phyloP scores from a whole-genome alignment of 1,284 basidiomycete species.

The Irpex sp. region DNA sequence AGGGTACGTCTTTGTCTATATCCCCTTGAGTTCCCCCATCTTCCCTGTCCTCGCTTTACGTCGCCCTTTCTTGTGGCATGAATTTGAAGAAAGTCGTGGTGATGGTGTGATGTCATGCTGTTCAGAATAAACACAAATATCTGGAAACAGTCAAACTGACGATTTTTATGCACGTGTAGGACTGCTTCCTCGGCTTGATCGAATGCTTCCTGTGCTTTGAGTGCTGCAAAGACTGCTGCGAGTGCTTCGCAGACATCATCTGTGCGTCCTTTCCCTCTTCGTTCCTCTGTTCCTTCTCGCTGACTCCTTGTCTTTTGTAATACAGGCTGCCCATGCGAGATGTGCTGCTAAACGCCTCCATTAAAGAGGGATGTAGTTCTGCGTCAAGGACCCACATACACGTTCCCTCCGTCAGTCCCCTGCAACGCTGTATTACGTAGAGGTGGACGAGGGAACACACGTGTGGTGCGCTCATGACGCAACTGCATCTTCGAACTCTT shows the following conservation, averaged over 20 bases:
- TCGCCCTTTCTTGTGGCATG: too few relatives aligned
- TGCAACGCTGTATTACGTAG: too few relatives aligned
- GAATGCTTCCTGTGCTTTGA: conserved; percentile 66
- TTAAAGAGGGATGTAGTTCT: background rate
- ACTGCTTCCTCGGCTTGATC: conserved; percentile 56
- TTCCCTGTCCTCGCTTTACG: background rate
- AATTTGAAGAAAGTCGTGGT: too few relatives aligned
- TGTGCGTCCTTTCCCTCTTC: conserved; percentile 30
- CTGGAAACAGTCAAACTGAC: too few relatives aligned
- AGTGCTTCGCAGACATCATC: conserved; percentile 39
- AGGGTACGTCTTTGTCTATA: conserved; percentile 37
- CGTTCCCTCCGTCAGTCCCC: too few relatives aligned
- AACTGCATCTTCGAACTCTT: too few relatives aligned
- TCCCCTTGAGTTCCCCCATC: background rate
- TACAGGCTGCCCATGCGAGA: conserved; percentile 41
- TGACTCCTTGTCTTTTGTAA: background rate
- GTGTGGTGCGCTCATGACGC: too few relatives aligned
- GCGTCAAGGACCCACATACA: background rate
- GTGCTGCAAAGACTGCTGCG: conserved; percentile 42
- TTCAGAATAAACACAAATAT: too few relatives aligned
- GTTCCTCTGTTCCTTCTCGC: background rate
- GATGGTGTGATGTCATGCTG: too few relatives aligned
- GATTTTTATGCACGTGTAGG: conserved; percentile 29
- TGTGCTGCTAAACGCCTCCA: conserved; percentile 31
- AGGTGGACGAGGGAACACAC: too few relatives aligned